Percentiles rank a stretch among this genome's conserved stretches.
These are phyloP conservation scores for Nannochloris sp. DNA, from an alignment of 139 green algal species.

Conservation along the genomic window DNA sequence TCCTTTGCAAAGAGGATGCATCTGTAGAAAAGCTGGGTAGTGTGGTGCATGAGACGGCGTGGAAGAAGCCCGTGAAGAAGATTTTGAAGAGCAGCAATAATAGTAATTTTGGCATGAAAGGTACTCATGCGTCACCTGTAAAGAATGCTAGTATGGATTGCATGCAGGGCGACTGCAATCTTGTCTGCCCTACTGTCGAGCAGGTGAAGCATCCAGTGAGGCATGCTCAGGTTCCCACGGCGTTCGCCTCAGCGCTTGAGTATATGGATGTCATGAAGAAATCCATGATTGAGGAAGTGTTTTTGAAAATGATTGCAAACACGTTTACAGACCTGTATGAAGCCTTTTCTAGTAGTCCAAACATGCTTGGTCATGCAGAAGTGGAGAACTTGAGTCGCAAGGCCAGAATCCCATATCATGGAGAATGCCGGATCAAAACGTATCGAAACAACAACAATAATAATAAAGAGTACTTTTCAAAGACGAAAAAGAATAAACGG, in stretches of 20 bases:
- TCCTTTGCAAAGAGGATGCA: too few relatives aligned
- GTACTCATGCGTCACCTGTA: too few relatives aligned
- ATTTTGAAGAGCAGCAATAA: too few relatives aligned
- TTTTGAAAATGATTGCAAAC: slow-evolving; percentile 31
- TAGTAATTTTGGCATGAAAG: too few relatives aligned
- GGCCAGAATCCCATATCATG: slow-evolving; percentile 27
- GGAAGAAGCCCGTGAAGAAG: too few relatives aligned
- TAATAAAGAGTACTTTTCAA: slow-evolving; percentile 3
- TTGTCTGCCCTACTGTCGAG: too few relatives aligned
- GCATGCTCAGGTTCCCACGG: slow-evolving; percentile 22
- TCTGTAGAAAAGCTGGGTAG: too few relatives aligned
- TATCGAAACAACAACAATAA: slow-evolving; percentile 4
- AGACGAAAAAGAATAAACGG: background rate
- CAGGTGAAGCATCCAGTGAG: slow-evolving; percentile 4
- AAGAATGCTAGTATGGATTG: too few relatives aligned
- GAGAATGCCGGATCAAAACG: slow-evolving; percentile 23
- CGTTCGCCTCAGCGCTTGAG: slow-evolving; percentile 14
- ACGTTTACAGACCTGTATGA: slow-evolving; percentile 12
- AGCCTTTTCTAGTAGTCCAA: background rate
- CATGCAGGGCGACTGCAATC: too few relatives aligned
- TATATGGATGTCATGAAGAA: slow-evolving; percentile 26
- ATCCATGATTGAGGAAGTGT: slow-evolving; percentile 47
- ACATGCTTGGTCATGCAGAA: background rate
- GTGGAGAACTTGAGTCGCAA: background rate
- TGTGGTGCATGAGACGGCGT: too few relatives aligned